Evolutionary conservation across 371 early-diverging fungal genomes (phyloP), one percentile per base, ranked within the genome.

Genomic region (Mucor saturninus): DNA sequence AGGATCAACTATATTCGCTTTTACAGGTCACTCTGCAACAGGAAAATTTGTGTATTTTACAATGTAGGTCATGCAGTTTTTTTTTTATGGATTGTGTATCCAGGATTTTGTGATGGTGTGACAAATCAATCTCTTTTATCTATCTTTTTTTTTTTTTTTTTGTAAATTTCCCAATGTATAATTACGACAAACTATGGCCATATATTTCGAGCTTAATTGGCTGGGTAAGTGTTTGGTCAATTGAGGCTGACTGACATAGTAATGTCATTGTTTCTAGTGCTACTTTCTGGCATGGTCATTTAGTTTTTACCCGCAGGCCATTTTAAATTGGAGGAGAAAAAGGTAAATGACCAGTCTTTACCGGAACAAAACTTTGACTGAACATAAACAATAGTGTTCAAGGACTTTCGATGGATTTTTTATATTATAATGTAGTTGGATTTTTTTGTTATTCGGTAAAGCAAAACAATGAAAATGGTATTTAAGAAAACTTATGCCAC

Each of bases 381-480:
- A 50, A 4, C 13, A 13, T 29, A 49, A 5, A 29, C 29, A 29
- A 46, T 6, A 89, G 90, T 70, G 95, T 95, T 0, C 85, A 89
- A 53, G 96, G 97, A 1, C 76, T 96, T 28, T 96, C 97, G 0
- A 79, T 95, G 14, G 98, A 98, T 74, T 98, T 95, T 79, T 64
- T 95, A 4, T 84, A 84, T 61, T 89, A 91, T 68, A 96, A 95
- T 70, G 83, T 93, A 14, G 75, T 86, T 35, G 97, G 98, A 5
- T 98, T 98, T 58, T 43, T 86, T 0, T 94, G 92, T 73, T 96
- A 96, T 64, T 81, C 93, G 54, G 84, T 89, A 48, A 35, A n/a
- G 26, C 3, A 29, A 38, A 48, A 37, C 4, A 10, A 54, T 5
- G 39, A 43, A 35, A 26, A 28, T n/a, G 15, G 28, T 4, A 30